These are phyloP conservation scores for Sechiopsis laciniata DNA, from an alignment of 306 rosid species.

Conservation along the genomic window DNA sequence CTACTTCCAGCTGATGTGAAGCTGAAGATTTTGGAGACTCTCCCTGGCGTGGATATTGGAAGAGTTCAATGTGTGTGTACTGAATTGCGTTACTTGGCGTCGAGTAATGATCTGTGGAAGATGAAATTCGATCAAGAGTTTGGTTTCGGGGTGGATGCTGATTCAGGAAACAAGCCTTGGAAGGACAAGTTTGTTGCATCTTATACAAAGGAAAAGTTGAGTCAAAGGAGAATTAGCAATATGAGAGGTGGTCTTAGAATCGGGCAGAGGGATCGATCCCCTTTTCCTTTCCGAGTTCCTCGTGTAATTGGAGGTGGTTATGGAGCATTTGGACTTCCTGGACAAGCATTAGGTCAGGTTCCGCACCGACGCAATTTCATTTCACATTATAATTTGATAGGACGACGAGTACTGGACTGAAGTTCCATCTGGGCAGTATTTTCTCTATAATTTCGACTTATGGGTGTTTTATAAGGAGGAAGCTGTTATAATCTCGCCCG, in stretches of 20 bases:
- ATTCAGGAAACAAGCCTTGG: constrained; percentile 18
- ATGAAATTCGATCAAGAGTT: constrained; percentile 47
- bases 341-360: background rate
- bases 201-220: constrained; percentile 32
- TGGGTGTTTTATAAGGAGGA: background rate
- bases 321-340: constrained; percentile 25
- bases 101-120: constrained; percentile 56
- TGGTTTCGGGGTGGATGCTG: background rate
- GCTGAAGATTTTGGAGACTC: constrained; percentile 51
- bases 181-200: constrained; percentile 31
- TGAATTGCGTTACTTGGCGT: constrained; percentile 43
- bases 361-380: background rate
- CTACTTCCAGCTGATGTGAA: constrained; percentile 63
- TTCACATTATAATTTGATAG: background rate
- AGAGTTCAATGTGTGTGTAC: constrained; percentile 45
- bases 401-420: background rate
- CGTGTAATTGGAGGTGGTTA: constrained; percentile 37
- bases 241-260: background rate
- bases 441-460: background rate
- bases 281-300: constrained; percentile 24
- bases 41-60: constrained; percentile 51
- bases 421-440: background rate
- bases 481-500: background rate
- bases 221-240: background rate
- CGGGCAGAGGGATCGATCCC: constrained; percentile 22